These are phyloP conservation scores for Entonaema liquescens DNA, from an alignment of 495 filamentous ascomycete species.

Conservation along the genomic window DNA sequence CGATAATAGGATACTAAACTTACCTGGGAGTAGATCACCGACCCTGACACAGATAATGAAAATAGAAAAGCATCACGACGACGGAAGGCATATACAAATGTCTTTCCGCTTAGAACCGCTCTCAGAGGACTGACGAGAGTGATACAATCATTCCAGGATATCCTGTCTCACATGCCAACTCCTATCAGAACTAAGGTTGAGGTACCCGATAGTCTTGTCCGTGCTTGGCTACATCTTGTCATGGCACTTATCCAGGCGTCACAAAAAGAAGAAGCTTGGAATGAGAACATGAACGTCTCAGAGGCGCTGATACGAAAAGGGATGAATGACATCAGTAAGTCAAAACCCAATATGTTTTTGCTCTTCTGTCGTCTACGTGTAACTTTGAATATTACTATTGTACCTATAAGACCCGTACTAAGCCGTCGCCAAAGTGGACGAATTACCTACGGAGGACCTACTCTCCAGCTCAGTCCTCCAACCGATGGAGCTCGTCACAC, in stretches of 20 bases:
- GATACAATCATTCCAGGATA: constrained; percentile 40
- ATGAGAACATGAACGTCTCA: constrained; percentile 28
- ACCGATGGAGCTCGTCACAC: constrained; percentile 48
- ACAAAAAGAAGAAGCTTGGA: constrained; percentile 23
- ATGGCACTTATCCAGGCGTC: constrained; percentile 40
- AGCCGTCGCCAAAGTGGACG: constrained; percentile 16
- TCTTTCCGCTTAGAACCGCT: constrained; percentile 14
- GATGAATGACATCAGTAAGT: constrained; percentile 33
- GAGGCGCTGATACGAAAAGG: constrained; percentile 32
- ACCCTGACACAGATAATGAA: too few species aligned
- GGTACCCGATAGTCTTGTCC: constrained; percentile 43
- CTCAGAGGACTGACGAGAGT: constrained; percentile 33
- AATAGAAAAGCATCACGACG: neutral
- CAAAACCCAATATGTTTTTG: constrained; percentile 3
- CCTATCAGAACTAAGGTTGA: constrained; percentile 28
- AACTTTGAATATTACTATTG: neutral
- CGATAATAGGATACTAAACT: neutral
- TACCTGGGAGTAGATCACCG: neutral
- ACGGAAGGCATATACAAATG: neutral
- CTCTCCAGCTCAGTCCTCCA: constrained; percentile 47
- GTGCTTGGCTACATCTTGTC: constrained; percentile 48
- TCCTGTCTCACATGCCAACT: constrained; percentile 32
- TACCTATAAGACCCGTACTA: neutral
- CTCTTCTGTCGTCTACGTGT: neutral
- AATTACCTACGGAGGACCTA: constrained; percentile 20